These are phyloP conservation scores for Erucastrum elatum DNA, from an alignment of 345 rosid species.

Conservation along the genomic window DNA sequence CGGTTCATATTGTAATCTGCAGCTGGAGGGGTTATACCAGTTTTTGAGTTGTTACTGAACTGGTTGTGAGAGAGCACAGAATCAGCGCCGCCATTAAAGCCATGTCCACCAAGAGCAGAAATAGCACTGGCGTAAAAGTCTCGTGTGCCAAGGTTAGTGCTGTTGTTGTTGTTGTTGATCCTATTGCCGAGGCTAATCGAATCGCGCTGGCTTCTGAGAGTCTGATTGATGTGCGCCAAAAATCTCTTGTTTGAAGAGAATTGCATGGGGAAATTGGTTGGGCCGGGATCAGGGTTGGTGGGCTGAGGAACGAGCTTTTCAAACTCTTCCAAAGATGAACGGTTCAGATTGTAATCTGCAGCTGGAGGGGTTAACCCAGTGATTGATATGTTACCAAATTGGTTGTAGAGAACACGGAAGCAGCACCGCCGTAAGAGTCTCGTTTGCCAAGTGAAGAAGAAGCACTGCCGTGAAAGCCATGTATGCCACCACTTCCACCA, in stretches of 20 bases:
- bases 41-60: no score
- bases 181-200: constrained; percentile 17
- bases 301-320: constrained; percentile 45
- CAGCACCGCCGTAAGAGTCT: background rate
- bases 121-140: background rate
- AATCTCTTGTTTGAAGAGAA: constrained; percentile 41
- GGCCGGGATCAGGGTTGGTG: constrained; percentile 34
- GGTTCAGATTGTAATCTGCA: constrained; percentile 19
- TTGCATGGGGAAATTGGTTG: constrained; percentile 50
- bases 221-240: constrained; percentile 25
- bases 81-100: background rate
- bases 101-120: background rate
- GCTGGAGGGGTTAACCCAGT: constrained; percentile 21
- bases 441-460: background rate
- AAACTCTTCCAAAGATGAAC: constrained; percentile 19
- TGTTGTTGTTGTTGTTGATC: constrained; percentile 13
- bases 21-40: no score
- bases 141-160: constrained; percentile 37
- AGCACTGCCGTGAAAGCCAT: no score
- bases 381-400: constrained; percentile 1
- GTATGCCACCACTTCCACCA: constrained; percentile 24
- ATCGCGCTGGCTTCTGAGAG: constrained; percentile 32
- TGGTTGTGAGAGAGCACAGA: constrained; percentile 34
- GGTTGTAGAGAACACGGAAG: constrained; percentile 29
- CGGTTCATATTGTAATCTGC: no score